A percentile compares a stretch with the other conserved stretches of the same genome.
Conservation (phyloP, 2,329 filamentous ascomycete genomes). For the Trichothecium roseum region DNA sequence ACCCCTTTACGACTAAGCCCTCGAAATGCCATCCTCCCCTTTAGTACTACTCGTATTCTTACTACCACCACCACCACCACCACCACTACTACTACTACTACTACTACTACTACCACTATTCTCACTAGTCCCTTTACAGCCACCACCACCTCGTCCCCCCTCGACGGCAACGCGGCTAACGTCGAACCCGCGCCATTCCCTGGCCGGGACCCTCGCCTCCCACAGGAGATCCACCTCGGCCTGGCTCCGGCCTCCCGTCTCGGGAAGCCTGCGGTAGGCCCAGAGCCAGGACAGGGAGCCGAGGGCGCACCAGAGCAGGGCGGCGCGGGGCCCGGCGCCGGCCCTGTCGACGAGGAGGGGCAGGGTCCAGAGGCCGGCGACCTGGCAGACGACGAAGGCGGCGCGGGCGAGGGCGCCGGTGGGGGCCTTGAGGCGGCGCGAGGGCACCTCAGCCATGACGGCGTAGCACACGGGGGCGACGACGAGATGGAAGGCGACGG, state of each 20-base stretch:
- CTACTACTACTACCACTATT: no score
- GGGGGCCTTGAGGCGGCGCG: conserved; percentile 11
- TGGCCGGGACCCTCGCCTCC: conserved; percentile 11
- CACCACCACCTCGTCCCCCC: no score
- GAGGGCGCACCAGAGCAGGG: conserved; percentile 10
- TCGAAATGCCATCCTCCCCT: no score
- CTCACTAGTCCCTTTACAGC: no score
- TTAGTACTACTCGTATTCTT: no score
- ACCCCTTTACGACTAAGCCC: no score
- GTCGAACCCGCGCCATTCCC: conserved; percentile 6
- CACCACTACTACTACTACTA: no score
- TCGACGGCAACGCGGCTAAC: neutral
- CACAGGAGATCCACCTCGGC: conserved; percentile 13
- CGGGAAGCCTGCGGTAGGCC: conserved; percentile 12
- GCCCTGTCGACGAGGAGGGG: conserved; percentile 11
- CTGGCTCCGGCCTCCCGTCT: conserved; percentile 11
- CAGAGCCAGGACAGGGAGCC: conserved; percentile 8
- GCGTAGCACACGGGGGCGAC: conserved; percentile 27
- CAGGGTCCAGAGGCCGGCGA: conserved; percentile 10
- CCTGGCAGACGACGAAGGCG: conserved; percentile 7
- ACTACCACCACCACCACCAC: no score
- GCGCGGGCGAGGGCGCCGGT: conserved; percentile 11
- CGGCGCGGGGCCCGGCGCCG: conserved; percentile 10
- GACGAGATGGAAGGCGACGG: conserved; percentile 30
- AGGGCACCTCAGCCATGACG: conserved; percentile 28